A percentile compares a stretch with the other conserved stretches of the same genome.
Evolutionary conservation across 2,329 filamentous ascomycete species (phyloP).

Genomic region (Aspergillus latus): DNA sequence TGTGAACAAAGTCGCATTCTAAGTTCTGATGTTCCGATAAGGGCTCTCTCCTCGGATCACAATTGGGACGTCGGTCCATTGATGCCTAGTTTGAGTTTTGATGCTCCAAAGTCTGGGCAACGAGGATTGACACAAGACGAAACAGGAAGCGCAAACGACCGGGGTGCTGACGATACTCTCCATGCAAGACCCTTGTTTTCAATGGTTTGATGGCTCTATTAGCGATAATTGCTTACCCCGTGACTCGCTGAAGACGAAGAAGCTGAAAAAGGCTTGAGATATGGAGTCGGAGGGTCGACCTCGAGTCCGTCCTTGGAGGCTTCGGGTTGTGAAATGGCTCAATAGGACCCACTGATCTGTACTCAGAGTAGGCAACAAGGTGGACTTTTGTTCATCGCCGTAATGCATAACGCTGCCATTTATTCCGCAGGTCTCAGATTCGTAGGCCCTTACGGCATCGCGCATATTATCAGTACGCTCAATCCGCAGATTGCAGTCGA

Average conservation of each 20-base stretch:
- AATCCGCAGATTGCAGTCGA: background rate
- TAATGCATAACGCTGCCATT: background rate
- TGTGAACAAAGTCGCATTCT: background rate
- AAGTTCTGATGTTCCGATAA: background rate
- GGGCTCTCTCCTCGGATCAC: background rate
- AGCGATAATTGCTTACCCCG: background rate
- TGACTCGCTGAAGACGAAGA: background rate
- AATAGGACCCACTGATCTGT: background rate
- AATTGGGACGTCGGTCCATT: background rate
- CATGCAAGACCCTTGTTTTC: background rate
- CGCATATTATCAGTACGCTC: background rate
- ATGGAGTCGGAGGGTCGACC: background rate
- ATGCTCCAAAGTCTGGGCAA: background rate
- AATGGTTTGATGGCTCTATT: background rate
- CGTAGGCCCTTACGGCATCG: conserved; percentile 2
- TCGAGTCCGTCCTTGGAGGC: background rate
- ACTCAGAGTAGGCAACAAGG: background rate
- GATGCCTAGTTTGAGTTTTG: background rate
- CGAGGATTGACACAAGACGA: background rate
- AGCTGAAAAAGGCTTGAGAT: background rate
- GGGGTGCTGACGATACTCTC: background rate
- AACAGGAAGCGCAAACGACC: background rate
- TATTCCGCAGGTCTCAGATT: background rate
- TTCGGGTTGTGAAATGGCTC: background rate
- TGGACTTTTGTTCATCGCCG: background rate